These are phyloP conservation scores for Aspergillus phoenicis DNA, from an alignment of 2,329 filamentous ascomycete species.

Conservation along the genomic window DNA sequence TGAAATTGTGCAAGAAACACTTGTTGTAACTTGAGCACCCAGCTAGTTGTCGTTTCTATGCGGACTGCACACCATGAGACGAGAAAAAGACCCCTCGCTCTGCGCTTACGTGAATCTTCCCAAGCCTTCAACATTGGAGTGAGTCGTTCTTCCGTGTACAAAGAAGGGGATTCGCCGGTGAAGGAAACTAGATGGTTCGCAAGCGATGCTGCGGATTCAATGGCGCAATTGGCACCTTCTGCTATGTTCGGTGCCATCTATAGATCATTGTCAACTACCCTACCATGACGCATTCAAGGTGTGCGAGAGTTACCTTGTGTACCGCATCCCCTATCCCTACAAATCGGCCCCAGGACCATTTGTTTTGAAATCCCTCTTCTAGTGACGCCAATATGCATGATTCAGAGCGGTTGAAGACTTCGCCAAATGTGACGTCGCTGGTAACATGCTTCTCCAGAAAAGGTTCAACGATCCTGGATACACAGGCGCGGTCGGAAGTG, in stretches of 20 bases:
- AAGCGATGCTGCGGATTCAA: slow-evolving; percentile 41
- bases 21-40: not conserved
- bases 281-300: not conserved
- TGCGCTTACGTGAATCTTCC: not conserved
- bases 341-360: slow-evolving; percentile 4
- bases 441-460: not conserved
- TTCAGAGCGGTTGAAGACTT: not conserved
- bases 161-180: not conserved
- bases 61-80: not conserved
- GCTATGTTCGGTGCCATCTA: slow-evolving; percentile 38
- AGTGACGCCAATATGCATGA: not conserved
- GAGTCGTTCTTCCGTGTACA: not conserved
- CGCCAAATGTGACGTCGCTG: not conserved
- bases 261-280: not conserved
- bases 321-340: slow-evolving; percentile 6
- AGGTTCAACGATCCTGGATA: not conserved
- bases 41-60: not conserved
- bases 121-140: not conserved
- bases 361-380: slow-evolving; percentile 1
- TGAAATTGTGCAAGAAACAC: not conserved
- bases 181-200: slow-evolving; percentile 26
- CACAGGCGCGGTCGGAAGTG: not conserved
- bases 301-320: not conserved
- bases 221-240: slow-evolving; percentile 44
- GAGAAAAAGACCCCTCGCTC: not conserved